Percentiles rank a stretch among this genome's conserved stretches.
phyloP scores from a whole-genome alignment of 1,284 basidiomycete genomes.

The Binderoboletus segoi region DNA sequence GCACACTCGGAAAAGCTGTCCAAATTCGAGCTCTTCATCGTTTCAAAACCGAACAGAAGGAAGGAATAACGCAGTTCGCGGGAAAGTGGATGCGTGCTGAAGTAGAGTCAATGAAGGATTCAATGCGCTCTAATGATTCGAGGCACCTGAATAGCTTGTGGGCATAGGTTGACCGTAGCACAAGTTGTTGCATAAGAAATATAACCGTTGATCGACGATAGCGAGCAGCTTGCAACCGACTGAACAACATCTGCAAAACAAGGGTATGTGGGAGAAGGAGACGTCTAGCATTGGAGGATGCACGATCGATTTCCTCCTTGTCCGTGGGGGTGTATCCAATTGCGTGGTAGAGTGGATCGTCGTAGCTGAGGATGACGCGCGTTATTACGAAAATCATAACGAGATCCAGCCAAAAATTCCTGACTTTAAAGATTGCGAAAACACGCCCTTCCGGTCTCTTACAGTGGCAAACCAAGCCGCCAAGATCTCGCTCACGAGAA shows the following conservation, averaged over 20 bases:
- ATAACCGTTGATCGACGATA: conserved; percentile 87
- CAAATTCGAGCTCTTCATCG: conserved; percentile 84
- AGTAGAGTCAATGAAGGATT: not conserved
- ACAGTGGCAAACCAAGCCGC: conserved; percentile 88
- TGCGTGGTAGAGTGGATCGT: conserved; percentile 86
- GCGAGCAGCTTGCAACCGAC: conserved; percentile 90
- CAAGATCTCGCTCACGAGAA: conserved; percentile 84
- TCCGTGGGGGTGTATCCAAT: conserved; percentile 92
- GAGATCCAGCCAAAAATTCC: conserved; percentile 32
- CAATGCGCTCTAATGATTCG: not conserved
- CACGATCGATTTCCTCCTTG: conserved; percentile 80
- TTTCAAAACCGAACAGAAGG: conserved; percentile 91
- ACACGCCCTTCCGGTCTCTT: conserved; percentile 77
- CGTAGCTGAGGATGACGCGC: conserved; percentile 53
- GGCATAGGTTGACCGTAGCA: conserved; percentile 76
- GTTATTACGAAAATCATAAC: conserved; percentile 4
- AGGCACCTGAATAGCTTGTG: conserved; percentile 73
- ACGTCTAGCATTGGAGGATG: conserved; percentile 70
- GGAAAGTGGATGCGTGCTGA: conserved; percentile 88
- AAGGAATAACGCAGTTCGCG: conserved; percentile 90
- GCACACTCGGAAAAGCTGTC: conserved; percentile 84
- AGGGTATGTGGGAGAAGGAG: conserved; percentile 83
- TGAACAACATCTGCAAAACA: conserved; percentile 89
- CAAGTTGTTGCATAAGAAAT: conserved; percentile 80
- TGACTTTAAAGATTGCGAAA: conserved; percentile 80